phyloP scores from a whole-genome alignment of 2,329 filamentous ascomycete genomes.

The Graphilbum ipis-grandicollis region DNA sequence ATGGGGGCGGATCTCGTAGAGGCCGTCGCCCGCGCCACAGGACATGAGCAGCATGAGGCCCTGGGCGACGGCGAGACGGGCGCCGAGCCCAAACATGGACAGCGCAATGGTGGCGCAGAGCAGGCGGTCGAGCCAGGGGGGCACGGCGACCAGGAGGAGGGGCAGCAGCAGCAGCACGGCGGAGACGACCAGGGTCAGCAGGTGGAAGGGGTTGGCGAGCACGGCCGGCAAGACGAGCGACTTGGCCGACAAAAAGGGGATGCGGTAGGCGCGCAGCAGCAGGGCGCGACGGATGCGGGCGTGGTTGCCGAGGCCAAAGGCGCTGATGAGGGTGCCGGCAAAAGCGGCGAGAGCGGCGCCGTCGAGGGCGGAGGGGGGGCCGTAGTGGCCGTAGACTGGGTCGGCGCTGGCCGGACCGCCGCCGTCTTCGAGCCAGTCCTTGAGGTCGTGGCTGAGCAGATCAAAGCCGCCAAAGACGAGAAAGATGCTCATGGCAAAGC shows the following conservation, averaged over 20 bases:
- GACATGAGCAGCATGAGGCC: slow-evolving; percentile 95
- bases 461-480: slow-evolving; percentile 96
- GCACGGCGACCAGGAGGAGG: slow-evolving; percentile 63
- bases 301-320: slow-evolving; percentile 77
- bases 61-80: slow-evolving; percentile 67
- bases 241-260: background rate
- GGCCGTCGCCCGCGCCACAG: too few relatives aligned
- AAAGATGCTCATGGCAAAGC: slow-evolving; percentile 90
- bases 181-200: slow-evolving; percentile 80
- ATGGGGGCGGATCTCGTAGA: too few relatives aligned
- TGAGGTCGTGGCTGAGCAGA: slow-evolving; percentile 80
- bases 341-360: slow-evolving; percentile 69
- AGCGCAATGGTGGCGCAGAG: slow-evolving; percentile 69
- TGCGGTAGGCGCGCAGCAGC: slow-evolving; percentile 14
- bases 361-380: slow-evolving; percentile 64
- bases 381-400: slow-evolving; percentile 45
- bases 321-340: slow-evolving; percentile 66
- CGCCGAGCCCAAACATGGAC: slow-evolving; percentile 76
- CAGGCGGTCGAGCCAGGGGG: slow-evolving; percentile 66
- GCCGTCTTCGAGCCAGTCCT: slow-evolving; percentile 62
- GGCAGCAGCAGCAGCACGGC: slow-evolving; percentile 56
- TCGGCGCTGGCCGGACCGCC: slow-evolving; percentile 24
- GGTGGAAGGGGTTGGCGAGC: slow-evolving; percentile 89
- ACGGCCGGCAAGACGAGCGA: slow-evolving; percentile 48
- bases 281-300: slow-evolving; percentile 82